phyloP scores from a whole-genome alignment of 2,329 filamentous ascomycete genomes.

The Colletotrichum costaricense region DNA sequence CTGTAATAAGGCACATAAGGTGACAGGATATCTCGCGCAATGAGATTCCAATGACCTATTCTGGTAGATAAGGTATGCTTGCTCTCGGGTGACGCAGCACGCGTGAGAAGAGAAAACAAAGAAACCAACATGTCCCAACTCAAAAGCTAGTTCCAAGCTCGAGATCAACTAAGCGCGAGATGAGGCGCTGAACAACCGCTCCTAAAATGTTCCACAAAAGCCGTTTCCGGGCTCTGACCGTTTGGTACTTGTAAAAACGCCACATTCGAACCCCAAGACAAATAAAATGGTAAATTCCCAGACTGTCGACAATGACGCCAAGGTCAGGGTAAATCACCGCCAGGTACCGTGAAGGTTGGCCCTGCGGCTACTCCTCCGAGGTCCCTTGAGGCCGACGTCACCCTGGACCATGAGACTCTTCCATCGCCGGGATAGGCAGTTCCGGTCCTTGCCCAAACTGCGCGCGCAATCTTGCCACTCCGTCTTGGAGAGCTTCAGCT shows the following conservation, averaged over 20 bases:
- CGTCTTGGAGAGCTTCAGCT: slow-evolving; percentile 71
- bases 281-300: background rate
- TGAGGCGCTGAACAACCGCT: background rate
- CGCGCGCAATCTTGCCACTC: slow-evolving; percentile 77
- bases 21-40: background rate
- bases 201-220: background rate
- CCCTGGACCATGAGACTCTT: slow-evolving; percentile 70
- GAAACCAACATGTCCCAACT: background rate
- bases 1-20: background rate
- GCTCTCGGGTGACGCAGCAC: background rate
- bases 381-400: slow-evolving; percentile 67
- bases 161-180: background rate
- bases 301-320: background rate
- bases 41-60: background rate
- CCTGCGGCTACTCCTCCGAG: slow-evolving; percentile 53
- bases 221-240: background rate
- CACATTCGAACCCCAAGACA: background rate
- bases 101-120: background rate
- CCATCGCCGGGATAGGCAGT: slow-evolving; percentile 69
- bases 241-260: background rate
- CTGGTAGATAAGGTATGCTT: background rate
- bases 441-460: slow-evolving; percentile 69
- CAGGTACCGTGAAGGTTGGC: slow-evolving; percentile 66
- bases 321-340: slow-evolving; percentile 50
- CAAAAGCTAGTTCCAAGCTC: background rate